Conservation (phyloP, 805 yeast genomes). For the Spathaspora passalidarum region DNA sequence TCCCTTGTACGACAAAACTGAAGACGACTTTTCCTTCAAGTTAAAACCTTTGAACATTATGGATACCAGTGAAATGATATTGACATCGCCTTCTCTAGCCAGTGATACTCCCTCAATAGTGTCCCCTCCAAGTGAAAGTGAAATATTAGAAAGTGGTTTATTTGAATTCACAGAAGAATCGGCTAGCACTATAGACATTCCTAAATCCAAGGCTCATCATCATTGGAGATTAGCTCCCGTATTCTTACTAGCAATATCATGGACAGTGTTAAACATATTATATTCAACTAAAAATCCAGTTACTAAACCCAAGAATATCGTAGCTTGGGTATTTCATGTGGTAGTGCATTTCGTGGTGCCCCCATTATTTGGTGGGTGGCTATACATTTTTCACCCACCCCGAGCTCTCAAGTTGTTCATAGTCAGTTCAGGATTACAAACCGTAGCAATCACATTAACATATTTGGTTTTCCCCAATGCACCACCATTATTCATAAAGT, state of each 20-base stretch:
- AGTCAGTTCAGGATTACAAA: slow-evolving; percentile 57
- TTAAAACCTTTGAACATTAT: slow-evolving; percentile 4
- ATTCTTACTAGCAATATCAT: slow-evolving; percentile 39
- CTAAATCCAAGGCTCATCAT: background rate
- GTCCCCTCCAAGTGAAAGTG: background rate
- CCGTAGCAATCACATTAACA: slow-evolving; percentile 56
- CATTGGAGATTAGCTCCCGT: slow-evolving; percentile 30
- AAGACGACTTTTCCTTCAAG: background rate
- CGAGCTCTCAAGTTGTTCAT: slow-evolving; percentile 56
- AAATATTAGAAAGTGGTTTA: background rate
- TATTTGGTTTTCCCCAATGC: slow-evolving; percentile 67
- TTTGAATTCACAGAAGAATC: background rate
- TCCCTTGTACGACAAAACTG: background rate
- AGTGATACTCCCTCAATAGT: background rate
- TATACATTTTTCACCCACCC: slow-evolving; percentile 66
- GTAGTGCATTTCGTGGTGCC: slow-evolving; percentile 60
- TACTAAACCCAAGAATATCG: slow-evolving; percentile 45
- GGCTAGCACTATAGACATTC: background rate
- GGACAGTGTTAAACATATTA: slow-evolving; percentile 49
- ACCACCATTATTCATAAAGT: slow-evolving; percentile 70
- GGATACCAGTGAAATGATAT: background rate
- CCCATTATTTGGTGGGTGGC: slow-evolving; percentile 56
- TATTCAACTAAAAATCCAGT: slow-evolving; percentile 41
- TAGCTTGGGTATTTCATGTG: slow-evolving; percentile 64
- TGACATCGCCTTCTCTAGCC: background rate